These are phyloP conservation scores for Fusarium nisikadoi DNA, from an alignment of 2,329 filamentous ascomycete genomes.

Conservation along the genomic window DNA sequence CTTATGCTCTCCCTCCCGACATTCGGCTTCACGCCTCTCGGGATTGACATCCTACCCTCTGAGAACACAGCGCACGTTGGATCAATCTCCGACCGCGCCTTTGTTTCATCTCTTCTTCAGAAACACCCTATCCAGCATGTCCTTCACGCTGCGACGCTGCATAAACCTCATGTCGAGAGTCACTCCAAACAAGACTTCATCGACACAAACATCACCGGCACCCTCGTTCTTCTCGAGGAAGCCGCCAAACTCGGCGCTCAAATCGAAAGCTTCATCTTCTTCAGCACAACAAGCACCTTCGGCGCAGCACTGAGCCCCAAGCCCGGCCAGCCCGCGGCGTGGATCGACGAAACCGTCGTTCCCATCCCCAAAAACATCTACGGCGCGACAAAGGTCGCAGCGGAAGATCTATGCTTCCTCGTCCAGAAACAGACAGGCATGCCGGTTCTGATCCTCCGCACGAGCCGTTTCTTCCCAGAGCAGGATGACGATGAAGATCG, in stretches of 20 bases:
- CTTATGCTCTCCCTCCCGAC: slow-evolving; percentile 56
- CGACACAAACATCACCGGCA: slow-evolving; percentile 58
- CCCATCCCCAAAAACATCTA: slow-evolving; percentile 61
- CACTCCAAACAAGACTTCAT: slow-evolving; percentile 58
- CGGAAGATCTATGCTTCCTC: slow-evolving; percentile 59
- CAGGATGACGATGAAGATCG: slow-evolving; percentile 57
- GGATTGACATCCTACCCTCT: slow-evolving; percentile 56
- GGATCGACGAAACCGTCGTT: slow-evolving; percentile 56
- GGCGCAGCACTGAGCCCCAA: slow-evolving; percentile 53
- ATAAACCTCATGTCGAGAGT: slow-evolving; percentile 59
- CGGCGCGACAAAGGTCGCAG: slow-evolving; percentile 59
- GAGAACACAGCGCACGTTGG: slow-evolving; percentile 51
- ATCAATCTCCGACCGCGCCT: slow-evolving; percentile 50
- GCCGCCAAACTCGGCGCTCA: slow-evolving; percentile 41
- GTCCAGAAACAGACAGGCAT: slow-evolving; percentile 52
- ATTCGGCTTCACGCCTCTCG: slow-evolving; percentile 54
- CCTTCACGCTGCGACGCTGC: slow-evolving; percentile 58
- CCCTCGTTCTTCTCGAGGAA: slow-evolving; percentile 55
- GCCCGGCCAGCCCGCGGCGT: slow-evolving; percentile 52
- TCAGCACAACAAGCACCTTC: slow-evolving; percentile 60
- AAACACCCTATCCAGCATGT: slow-evolving; percentile 52
- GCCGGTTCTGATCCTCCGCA: slow-evolving; percentile 57
- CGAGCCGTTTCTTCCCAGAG: slow-evolving; percentile 61
- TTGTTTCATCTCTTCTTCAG: slow-evolving; percentile 48
- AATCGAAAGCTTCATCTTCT: slow-evolving; percentile 56